Percentiles rank a stretch among this genome's conserved stretches.
phyloP scores from a whole-genome alignment of 805 yeast species.

The Cephaloascus albidus region DNA sequence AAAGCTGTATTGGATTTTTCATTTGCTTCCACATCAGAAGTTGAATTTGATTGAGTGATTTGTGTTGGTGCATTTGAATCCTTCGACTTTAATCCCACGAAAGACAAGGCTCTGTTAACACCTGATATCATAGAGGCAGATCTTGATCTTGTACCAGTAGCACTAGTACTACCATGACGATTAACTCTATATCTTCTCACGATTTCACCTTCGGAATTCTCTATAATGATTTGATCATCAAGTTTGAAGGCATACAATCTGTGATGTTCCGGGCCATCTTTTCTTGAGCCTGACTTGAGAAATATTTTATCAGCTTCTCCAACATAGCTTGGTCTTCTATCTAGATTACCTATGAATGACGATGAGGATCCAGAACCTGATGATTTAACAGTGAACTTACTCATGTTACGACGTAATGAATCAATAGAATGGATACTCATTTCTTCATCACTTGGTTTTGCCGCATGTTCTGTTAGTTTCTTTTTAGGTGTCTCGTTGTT shows the following conservation, averaged over 20 bases:
- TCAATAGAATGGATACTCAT: slow-evolving; percentile 27
- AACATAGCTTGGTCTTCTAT: background rate
- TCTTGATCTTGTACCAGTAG: slow-evolving; percentile 11
- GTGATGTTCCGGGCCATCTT: slow-evolving; percentile 17
- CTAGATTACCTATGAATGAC: slow-evolving; percentile 6
- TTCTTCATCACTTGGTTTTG: slow-evolving; percentile 3
- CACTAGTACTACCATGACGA: slow-evolving; percentile 25
- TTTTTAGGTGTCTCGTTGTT: slow-evolving; percentile 1
- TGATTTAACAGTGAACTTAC: slow-evolving; percentile 9
- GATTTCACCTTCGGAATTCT: slow-evolving; percentile 87
- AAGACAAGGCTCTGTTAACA: slow-evolving; percentile 36
- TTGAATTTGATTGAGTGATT: slow-evolving; percentile 1
- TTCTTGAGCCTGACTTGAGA: background rate
- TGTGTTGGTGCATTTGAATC: slow-evolving; percentile 3
- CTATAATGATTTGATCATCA: slow-evolving; percentile 72
- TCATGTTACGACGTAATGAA: slow-evolving; percentile 23
- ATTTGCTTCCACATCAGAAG: background rate
- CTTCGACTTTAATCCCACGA: slow-evolving; percentile 39
- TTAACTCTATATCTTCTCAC: slow-evolving; percentile 74
- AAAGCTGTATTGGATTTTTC: background rate
- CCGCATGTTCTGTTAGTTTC: slow-evolving; percentile 5
- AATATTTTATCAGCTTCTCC: background rate
- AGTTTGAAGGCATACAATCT: slow-evolving; percentile 67
- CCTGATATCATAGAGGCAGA: slow-evolving; percentile 28
- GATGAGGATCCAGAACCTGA: slow-evolving; percentile 6